Conservation (phyloP, 371 early-diverging fungal genomes). For the Blyttiomyces sp. region DNA sequence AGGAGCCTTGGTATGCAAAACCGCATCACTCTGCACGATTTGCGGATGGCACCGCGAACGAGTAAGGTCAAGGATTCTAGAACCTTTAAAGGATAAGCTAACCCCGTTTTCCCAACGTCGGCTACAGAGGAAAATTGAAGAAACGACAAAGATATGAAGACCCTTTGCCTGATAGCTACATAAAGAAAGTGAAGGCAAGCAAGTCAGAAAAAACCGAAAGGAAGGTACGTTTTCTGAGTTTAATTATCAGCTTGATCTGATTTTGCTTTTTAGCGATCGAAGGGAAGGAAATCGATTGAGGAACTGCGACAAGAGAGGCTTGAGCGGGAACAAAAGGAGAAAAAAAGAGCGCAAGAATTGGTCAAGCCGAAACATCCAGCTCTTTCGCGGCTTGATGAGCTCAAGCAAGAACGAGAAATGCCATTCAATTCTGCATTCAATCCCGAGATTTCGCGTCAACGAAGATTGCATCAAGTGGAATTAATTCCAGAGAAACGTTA, state of each 20-base stretch:
- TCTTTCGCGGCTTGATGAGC: neutral
- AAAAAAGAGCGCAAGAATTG: conserved; percentile 10
- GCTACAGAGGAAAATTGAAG: neutral
- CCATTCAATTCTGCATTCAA: neutral
- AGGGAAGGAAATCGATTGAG: conserved; percentile 20
- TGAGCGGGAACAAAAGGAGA: conserved; percentile 27
- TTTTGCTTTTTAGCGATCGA: neutral
- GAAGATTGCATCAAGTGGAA: neutral
- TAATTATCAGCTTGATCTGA: neutral
- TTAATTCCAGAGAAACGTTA: neutral
- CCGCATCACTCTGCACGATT: neutral
- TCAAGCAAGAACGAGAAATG: neutral
- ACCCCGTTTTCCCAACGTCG: neutral
- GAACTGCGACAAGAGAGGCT: conserved; percentile 30
- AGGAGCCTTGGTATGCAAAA: conserved; percentile 31
- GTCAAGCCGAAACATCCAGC: conserved; percentile 1
- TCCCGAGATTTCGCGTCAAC: neutral
- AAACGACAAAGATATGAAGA: conserved; percentile 9
- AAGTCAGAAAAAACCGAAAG: neutral
- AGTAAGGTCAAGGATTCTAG: neutral
- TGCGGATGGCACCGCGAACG: neutral
- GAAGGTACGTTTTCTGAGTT: neutral
- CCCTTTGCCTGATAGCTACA: neutral
- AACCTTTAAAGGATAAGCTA: neutral
- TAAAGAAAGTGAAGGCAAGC: neutral